Evolutionary conservation across 768 basidiomycete genomes (phyloP).

Genomic region (Suillus alpinus): DNA sequence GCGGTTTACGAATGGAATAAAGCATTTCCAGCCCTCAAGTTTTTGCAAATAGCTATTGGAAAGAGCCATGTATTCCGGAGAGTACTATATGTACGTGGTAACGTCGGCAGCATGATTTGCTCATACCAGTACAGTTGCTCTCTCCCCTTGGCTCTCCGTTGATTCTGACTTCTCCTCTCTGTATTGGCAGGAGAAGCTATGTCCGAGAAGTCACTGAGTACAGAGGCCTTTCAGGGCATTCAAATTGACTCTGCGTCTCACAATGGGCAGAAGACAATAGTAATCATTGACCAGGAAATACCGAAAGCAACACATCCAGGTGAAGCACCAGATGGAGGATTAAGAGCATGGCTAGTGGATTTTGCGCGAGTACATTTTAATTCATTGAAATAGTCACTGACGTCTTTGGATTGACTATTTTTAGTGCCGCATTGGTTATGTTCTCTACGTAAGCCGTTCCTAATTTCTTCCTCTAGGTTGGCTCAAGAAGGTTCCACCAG

Average conservation of each 20-base stretch:
- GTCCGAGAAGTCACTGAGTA: background rate
- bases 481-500: conserved; percentile 19
- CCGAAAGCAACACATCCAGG: conserved; percentile 13
- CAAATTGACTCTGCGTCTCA: background rate
- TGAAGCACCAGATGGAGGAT: conserved; percentile 27
- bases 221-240: background rate
- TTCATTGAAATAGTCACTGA: conserved; percentile 12
- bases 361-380: conserved; percentile 19
- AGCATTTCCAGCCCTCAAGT: background rate
- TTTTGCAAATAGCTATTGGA: background rate
- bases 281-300: background rate
- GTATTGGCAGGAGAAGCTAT: background rate
- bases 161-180: background rate
- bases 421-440: conserved; percentile 32
- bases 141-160: background rate
- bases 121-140: background rate
- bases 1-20: no score
- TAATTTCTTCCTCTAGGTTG: background rate
- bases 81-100: background rate
- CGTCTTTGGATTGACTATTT: conserved; percentile 23
- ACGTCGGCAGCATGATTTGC: background rate
- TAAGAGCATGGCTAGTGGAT: conserved; percentile 30
- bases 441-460: background rate
- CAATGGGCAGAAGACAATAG: background rate
- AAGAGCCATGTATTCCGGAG: no score